These are phyloP conservation scores for Solanum appendiculatum DNA, from an alignment of 257 asterid species.

Conservation along the genomic window DNA sequence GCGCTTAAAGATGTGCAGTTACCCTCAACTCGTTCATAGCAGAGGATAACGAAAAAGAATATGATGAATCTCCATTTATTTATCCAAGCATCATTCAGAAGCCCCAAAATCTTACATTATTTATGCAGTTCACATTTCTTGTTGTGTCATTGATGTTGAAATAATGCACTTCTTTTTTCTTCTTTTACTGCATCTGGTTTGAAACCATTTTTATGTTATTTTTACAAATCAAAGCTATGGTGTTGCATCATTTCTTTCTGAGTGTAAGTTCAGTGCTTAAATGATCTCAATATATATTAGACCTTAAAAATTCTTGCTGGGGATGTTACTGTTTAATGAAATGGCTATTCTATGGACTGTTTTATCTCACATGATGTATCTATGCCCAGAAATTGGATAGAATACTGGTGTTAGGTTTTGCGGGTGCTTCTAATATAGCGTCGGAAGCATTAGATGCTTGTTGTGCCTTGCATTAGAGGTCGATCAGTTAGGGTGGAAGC, in stretches of 20 bases:
- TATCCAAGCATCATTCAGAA: not conserved
- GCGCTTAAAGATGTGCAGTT: not conserved
- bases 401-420: not conserved
- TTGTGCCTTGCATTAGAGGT: not conserved
- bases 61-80: not conserved
- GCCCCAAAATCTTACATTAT: not conserved
- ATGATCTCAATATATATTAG: not conserved
- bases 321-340: not conserved
- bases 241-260: not conserved
- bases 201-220: not conserved
- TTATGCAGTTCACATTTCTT: not conserved
- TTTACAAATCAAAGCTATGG: not conserved
- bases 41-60: not conserved
- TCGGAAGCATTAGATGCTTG: not conserved
- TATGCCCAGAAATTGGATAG: not conserved
- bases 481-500: not conserved
- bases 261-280: not conserved
- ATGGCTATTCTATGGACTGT: not conserved
- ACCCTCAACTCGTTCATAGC: not conserved
- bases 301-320: not conserved
- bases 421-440: not conserved
- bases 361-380: not conserved
- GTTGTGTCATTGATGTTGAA: not conserved
- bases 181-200: not conserved
- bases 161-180: not conserved